Percentiles rank a stretch among this genome's conserved stretches.
phyloP scores from a whole-genome alignment of 108 stramenopile species.

The Chaetoceros muelleri region DNA sequence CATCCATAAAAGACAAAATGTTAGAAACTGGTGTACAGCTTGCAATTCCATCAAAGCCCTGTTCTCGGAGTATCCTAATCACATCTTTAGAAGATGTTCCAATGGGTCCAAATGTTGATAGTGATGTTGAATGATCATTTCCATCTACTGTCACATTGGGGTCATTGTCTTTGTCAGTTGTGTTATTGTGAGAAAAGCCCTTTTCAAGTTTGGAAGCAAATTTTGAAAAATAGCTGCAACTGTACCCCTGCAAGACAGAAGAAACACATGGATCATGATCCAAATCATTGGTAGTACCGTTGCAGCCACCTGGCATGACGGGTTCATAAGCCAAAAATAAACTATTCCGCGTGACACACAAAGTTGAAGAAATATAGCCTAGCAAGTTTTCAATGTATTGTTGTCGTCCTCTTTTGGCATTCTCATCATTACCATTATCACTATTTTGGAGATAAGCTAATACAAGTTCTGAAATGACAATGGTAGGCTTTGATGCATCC shows the following conservation, averaged over 20 bases:
- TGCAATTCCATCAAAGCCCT: too few species aligned
- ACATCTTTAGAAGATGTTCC: conserved; percentile 11
- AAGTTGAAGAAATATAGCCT: conserved; percentile 11
- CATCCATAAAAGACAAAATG: not conserved
- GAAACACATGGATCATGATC: not conserved
- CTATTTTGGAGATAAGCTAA: conserved; percentile 64
- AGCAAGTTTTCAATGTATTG: conserved; percentile 19
- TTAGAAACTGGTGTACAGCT: too few species aligned
- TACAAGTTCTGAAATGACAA: conserved; percentile 64
- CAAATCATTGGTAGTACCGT: not conserved
- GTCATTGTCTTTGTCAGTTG: too few species aligned
- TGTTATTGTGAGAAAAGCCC: too few species aligned
- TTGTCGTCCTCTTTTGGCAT: too few species aligned
- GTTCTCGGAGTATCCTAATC: not conserved
- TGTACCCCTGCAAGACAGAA: conserved; percentile 40
- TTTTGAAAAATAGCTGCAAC: conserved; percentile 29
- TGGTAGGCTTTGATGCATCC: conserved; percentile 28
- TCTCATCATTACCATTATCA: too few species aligned
- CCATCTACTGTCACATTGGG: not conserved
- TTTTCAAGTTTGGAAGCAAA: conserved; percentile 43
- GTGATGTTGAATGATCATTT: too few species aligned
- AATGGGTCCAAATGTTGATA: conserved; percentile 26
- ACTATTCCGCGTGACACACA: conserved; percentile 12
- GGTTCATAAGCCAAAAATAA: conserved; percentile 49
- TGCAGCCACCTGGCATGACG: conserved; percentile 1